phyloP scores from a whole-genome alignment of 257 asterid species.

The Ilex aquifolium region DNA sequence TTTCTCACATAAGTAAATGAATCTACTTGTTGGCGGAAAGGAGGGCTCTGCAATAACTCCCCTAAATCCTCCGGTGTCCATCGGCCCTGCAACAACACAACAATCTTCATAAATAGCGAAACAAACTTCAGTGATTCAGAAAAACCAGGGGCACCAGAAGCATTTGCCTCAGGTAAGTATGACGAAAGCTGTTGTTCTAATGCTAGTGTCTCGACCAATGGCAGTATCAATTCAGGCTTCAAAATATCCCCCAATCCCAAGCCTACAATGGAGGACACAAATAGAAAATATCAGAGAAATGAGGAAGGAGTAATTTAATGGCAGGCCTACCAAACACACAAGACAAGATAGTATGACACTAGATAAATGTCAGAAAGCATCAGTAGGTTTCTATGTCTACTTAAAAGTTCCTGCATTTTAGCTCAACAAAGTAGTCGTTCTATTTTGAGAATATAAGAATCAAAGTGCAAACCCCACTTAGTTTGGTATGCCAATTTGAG shows the following conservation, averaged over 20 bases:
- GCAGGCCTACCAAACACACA: too few species aligned
- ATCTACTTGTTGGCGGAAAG: conserved; percentile 92
- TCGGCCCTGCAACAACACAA: conserved; percentile 42
- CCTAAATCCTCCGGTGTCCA: conserved; percentile 76
- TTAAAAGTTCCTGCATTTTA: too few species aligned
- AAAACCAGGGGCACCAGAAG: background rate
- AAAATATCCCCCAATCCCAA: conserved; percentile 90
- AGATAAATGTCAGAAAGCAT: too few species aligned
- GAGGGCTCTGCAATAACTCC: conserved; percentile 89
- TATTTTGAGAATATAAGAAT: too few species aligned
- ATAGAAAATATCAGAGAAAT: conserved; percentile 13
- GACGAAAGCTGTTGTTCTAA: conserved; percentile 62
- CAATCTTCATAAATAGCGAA: too few species aligned
- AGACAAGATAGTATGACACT: too few species aligned
- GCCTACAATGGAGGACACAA: conserved; percentile 38
- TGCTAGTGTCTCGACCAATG: conserved; percentile 60
- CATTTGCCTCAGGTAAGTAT: conserved; percentile 73
- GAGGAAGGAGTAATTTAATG: background rate
- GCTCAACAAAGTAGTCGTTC: too few species aligned
- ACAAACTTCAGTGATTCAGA: too few species aligned
- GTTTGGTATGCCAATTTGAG: too few species aligned
- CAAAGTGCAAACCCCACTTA: too few species aligned
- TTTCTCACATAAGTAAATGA: conserved; percentile 83
- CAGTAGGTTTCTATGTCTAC: too few species aligned
- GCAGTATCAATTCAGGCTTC: conserved; percentile 74